Conservation (phyloP, 495 filamentous ascomycete species). For the Aspergillus bertholletiae region DNA sequence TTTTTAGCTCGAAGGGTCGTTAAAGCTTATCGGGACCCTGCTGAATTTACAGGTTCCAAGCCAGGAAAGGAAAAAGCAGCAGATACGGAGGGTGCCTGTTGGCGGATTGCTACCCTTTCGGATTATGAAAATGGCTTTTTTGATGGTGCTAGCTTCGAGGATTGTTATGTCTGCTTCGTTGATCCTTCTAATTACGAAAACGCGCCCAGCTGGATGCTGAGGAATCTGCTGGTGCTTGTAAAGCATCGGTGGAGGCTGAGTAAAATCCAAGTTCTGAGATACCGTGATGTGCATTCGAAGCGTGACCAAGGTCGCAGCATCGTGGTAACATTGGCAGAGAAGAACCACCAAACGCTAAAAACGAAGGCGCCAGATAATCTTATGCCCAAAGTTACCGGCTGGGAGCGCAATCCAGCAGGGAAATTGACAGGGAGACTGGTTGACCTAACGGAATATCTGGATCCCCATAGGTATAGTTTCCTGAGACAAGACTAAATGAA, state of each 20-base stretch:
- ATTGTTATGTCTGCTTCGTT: slow-evolving; percentile 80
- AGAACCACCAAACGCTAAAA: slow-evolving; percentile 20
- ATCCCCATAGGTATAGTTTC: slow-evolving; percentile 60
- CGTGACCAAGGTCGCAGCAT: slow-evolving; percentile 78
- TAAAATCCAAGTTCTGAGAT: slow-evolving; percentile 83
- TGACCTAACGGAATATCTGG: slow-evolving; percentile 86
- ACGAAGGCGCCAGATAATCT: slow-evolving; percentile 29
- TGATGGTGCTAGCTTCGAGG: slow-evolving; percentile 56
- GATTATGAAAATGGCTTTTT: slow-evolving; percentile 90
- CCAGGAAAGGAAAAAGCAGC: background rate
- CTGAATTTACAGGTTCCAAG: background rate
- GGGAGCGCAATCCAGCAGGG: slow-evolving; percentile 78
- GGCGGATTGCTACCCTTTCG: slow-evolving; percentile 71
- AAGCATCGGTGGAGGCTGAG: slow-evolving; percentile 74
- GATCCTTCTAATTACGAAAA: slow-evolving; percentile 88
- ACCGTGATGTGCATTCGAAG: slow-evolving; percentile 72
- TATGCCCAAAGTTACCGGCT: slow-evolving; percentile 88
- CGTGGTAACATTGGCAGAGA: slow-evolving; percentile 64
- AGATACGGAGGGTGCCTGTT: slow-evolving; percentile 27
- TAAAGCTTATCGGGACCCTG: no score
- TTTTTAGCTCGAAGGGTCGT: slow-evolving; percentile 83
- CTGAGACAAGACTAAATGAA: background rate
- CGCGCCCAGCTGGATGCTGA: slow-evolving; percentile 86
- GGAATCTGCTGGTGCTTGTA: slow-evolving; percentile 86
- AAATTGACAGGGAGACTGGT: slow-evolving; percentile 74